Percentiles rank a stretch among this genome's conserved stretches.
Evolutionary conservation across 2,329 filamentous ascomycete species (phyloP).

Genomic region (Tolypocladium amazonense): DNA sequence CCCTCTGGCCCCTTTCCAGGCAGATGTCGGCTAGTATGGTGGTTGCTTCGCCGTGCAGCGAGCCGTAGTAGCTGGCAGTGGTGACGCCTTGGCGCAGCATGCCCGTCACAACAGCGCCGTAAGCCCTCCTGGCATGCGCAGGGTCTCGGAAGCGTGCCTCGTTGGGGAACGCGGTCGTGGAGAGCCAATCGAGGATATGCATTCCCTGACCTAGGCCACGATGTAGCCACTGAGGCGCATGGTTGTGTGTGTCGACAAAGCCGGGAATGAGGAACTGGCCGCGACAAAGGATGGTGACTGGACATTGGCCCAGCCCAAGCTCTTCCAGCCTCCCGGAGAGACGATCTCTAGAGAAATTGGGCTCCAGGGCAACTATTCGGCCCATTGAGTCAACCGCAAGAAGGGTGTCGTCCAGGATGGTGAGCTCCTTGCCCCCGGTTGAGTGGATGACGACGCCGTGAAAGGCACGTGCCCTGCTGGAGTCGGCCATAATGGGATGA

Average conservation of each 20-base stretch:
- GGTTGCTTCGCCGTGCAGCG: conserved; percentile 44
- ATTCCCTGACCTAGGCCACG: conserved; percentile 37
- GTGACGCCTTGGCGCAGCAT: conserved; percentile 53
- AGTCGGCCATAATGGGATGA: background rate
- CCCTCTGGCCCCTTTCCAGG: conserved; percentile 41
- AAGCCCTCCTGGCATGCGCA: conserved; percentile 39
- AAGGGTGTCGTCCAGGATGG: conserved; percentile 26
- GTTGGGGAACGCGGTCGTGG: conserved; percentile 52
- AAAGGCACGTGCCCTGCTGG: conserved; percentile 13
- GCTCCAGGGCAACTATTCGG: conserved; percentile 13
- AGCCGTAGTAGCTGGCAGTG: conserved; percentile 50
- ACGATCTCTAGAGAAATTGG: conserved; percentile 5
- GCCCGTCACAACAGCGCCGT: conserved; percentile 40
- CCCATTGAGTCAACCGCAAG: conserved; percentile 17
- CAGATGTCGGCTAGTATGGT: conserved; percentile 45
- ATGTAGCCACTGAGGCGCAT: conserved; percentile 48
- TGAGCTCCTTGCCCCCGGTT: conserved; percentile 16
- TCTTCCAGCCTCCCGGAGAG: conserved; percentile 6
- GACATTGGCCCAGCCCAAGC: conserved; percentile 1
- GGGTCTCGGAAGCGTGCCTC: conserved; percentile 49
- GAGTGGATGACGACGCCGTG: conserved; percentile 33
- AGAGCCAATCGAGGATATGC: conserved; percentile 52
- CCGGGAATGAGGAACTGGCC: conserved; percentile 47
- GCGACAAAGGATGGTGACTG: conserved; percentile 16
- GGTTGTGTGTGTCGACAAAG: conserved; percentile 58